These are phyloP conservation scores for Acer saccharum DNA, from an alignment of 345 rosid genomes.

Conservation along the genomic window DNA sequence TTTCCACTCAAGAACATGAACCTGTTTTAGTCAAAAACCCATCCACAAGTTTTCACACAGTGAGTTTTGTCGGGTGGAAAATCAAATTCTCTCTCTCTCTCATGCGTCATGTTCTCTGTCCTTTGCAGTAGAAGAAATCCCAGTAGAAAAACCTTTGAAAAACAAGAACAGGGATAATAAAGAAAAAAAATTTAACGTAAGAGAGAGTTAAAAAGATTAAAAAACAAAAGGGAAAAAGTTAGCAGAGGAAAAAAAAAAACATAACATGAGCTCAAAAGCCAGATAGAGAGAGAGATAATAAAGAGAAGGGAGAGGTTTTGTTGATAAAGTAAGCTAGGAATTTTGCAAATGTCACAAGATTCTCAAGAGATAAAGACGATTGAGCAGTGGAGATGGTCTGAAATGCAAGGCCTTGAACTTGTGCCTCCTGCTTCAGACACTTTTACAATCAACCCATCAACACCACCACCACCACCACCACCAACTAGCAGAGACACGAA, in stretches of 20 bases:
- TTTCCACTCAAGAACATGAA: slow-evolving; percentile 12
- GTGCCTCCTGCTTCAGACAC: slow-evolving; percentile 40
- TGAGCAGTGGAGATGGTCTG: slow-evolving; percentile 97
- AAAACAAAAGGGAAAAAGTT: slow-evolving; percentile 14
- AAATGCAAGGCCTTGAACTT: slow-evolving; percentile 99
- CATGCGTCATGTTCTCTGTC: slow-evolving; percentile 62
- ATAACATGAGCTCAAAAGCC: slow-evolving; percentile 32
- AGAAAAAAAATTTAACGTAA: slow-evolving; percentile 19
- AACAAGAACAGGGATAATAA: background rate
- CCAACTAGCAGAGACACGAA: slow-evolving; percentile 15
- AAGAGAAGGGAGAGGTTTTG: slow-evolving; percentile 34
- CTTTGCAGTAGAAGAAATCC: slow-evolving; percentile 36
- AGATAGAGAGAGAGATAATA: slow-evolving; percentile 38
- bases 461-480: slow-evolving; percentile 21
- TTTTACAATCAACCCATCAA: slow-evolving; percentile 33
- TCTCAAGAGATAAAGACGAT: slow-evolving; percentile 63
- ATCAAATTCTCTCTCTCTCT: slow-evolving; percentile 27
- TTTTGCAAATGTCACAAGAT: slow-evolving; percentile 81
- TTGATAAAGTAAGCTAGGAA: slow-evolving; percentile 47
- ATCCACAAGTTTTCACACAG: slow-evolving; percentile 41
- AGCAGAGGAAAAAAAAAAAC: slow-evolving; percentile 12
- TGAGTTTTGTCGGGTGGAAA: slow-evolving; percentile 59
- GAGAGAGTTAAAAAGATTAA: slow-evolving; percentile 25
- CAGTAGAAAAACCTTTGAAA: slow-evolving; percentile 14
- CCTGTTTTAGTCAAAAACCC: slow-evolving; percentile 47